Conservation (phyloP, 352 stramenopile genomes). For the Peronospora farinosa region DNA sequence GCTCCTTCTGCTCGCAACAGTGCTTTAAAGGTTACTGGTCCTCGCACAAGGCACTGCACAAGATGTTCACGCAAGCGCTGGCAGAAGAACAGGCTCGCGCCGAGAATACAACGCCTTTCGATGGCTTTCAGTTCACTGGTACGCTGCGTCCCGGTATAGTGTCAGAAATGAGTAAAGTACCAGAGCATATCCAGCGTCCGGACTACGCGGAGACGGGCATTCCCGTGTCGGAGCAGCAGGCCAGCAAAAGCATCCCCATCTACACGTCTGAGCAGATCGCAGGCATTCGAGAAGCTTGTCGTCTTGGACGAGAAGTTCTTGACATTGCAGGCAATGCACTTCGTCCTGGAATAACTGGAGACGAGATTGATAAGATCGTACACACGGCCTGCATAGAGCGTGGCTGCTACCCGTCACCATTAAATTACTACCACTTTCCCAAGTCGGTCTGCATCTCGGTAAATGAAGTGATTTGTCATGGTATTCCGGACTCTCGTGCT, state of each 20-base stretch:
- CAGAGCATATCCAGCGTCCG: conserved; percentile 69
- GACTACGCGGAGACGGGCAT: conserved; percentile 89
- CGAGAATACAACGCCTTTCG: conserved; percentile 35
- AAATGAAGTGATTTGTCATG: conserved; percentile 96
- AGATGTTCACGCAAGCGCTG: conserved; percentile 76
- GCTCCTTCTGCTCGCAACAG: conserved; percentile 90
- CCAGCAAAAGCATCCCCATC: conserved; percentile 82
- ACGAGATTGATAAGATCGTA: conserved; percentile 96
- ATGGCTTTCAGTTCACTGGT: conserved; percentile 81
- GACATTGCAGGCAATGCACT: conserved; percentile 90
- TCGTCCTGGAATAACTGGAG: conserved; percentile 87
- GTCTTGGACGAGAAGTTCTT: conserved; percentile 89
- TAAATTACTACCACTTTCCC: conserved; percentile 98
- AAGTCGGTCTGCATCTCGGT: conserved; percentile 89
- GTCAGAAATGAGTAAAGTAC: conserved; percentile 68
- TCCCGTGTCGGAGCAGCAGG: conserved; percentile 58
- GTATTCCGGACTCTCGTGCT: conserved; percentile 94
- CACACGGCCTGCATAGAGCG: conserved; percentile 90
- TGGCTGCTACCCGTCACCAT: conserved; percentile 92
- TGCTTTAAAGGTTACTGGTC: conserved; percentile 96
- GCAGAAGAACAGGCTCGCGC: conserved; percentile 29
- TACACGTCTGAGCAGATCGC: conserved; percentile 92
- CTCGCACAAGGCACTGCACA: conserved; percentile 94
- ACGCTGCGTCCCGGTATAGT: conserved; percentile 76
- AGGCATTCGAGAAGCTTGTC: conserved; percentile 89